Base-by-base conservation (phyloP, 2,329 filamentous ascomycete species). In the Monascus ruber region DNA sequence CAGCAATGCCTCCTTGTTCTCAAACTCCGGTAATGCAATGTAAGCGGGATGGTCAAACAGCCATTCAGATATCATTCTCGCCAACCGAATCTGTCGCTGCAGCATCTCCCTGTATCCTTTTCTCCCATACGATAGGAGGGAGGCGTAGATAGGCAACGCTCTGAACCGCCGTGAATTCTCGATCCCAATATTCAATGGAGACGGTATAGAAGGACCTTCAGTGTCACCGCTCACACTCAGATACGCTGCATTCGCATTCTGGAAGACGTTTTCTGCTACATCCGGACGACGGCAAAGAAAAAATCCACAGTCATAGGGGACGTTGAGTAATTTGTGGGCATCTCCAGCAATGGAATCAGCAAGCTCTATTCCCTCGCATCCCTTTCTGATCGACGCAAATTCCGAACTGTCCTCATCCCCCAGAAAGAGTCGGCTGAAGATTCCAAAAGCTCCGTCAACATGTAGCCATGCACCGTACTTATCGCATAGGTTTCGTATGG, bases 81-180 rank as follows among this genome's bases (percentile, higher is more conserved):
- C 78, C 5, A 94, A 71, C 3, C 67, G 62, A 25, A 87, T 79
- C 66, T 94, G 87, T 25, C 76, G 73, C 44, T 75, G 70, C 4
- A 94, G 66, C 65, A 94, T 81, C 1, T 71, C 66, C 1, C 70
- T 68, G 47, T 93, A 76, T 0, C 86, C 87, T 0, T 70, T 57
- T 1, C 70, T 69, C 1, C 89, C 89, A 51, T 91, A 82, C 35
- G 82, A 81, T 17, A 81, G 59, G 2, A 95, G 71, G 0, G 81
- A 83, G 7, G 85, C 80, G 55, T 95, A 95, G 6, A 86, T 83
- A 0, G 89, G 88, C n/a, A 95, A 68, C 0, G 88, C 88, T 38
- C 89, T 77, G 67, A 95, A 94, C 5, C 88, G 81, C 31, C 88
- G 78, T 2, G 87, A 94, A 62, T 95, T 95, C 52, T 95, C 88